Evolutionary conservation across 805 yeast genomes (phyloP).

Genomic region (Candida ortonii): DNA sequence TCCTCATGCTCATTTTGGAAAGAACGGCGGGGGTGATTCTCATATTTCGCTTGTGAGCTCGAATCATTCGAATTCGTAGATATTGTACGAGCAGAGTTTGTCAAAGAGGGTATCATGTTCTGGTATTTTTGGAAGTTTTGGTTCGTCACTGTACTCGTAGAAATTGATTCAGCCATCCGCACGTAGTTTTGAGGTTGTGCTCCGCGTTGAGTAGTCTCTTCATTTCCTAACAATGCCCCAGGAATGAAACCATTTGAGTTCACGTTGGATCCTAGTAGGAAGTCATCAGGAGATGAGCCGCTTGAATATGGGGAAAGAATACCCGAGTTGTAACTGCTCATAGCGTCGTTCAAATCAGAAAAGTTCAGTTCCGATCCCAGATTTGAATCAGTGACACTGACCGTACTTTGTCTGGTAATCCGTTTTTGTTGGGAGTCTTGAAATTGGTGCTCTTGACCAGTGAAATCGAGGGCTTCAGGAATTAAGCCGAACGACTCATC

Average conservation of each 20-base stretch:
- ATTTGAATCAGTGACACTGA: constrained; percentile 21
- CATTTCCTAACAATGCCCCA: neutral
- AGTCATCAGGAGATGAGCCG: constrained; percentile 38
- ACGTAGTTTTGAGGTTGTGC: constrained; percentile 7
- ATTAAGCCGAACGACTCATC: too few species aligned
- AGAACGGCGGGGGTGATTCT: too few species aligned
- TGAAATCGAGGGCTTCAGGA: too few species aligned
- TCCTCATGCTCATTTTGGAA: too few species aligned
- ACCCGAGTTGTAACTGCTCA: constrained; percentile 30
- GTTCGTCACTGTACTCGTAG: constrained; percentile 28
- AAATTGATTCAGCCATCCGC: constrained; percentile 31
- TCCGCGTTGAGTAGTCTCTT: constrained; percentile 2
- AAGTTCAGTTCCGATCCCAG: constrained; percentile 28
- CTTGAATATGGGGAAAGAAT: constrained; percentile 35
- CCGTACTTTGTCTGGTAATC: constrained; percentile 13
- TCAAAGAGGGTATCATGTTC: constrained; percentile 13
- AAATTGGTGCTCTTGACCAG: too few species aligned
- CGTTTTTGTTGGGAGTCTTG: neutral
- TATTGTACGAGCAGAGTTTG: constrained; percentile 15
- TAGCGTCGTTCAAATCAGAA: constrained; percentile 32
- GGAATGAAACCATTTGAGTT: too few species aligned
- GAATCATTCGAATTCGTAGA: constrained; percentile 8
- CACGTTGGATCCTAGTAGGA: constrained; percentile 23
- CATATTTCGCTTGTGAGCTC: too few species aligned
- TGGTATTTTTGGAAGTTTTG: too few species aligned